A percentile compares a stretch with the other conserved stretches of the same genome.
Conservation (phyloP, 371 early-diverging fungal species). For the Polyrhizophydium stewartii region DNA sequence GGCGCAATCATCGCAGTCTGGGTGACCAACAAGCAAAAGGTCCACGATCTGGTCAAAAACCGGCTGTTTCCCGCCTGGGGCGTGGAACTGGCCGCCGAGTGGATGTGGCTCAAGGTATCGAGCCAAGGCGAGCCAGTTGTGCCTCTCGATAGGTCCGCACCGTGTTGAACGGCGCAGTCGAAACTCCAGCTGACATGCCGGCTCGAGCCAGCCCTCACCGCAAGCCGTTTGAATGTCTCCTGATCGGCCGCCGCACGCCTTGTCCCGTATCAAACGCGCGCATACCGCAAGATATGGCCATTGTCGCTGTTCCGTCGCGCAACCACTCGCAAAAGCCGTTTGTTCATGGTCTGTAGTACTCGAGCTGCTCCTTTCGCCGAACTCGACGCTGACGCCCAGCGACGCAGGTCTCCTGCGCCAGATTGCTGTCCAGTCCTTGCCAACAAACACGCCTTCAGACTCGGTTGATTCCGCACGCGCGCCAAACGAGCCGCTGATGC, state of each 20-base stretch:
- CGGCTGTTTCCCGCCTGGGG: constrained; percentile 70
- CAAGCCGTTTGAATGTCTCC: constrained; percentile 63
- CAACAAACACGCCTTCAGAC: neutral
- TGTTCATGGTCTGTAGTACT: constrained; percentile 23
- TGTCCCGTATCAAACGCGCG: neutral
- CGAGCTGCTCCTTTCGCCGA: neutral
- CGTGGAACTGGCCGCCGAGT: constrained; percentile 48
- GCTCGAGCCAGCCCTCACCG: constrained; percentile 42
- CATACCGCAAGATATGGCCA: constrained; percentile 5
- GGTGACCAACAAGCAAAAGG: constrained; percentile 71
- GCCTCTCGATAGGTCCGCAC: constrained; percentile 11
- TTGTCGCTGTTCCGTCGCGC: constrained; percentile 56
- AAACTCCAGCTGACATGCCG: no score
- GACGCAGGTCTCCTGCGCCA: constrained; percentile 6
- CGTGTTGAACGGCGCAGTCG: neutral
- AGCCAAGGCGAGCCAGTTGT: constrained; percentile 24
- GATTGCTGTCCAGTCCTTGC: constrained; percentile 11
- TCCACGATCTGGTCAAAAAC: constrained; percentile 49
- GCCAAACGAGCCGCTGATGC: neutral
- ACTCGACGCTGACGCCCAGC: neutral
- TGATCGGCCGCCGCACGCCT: constrained; percentile 41
- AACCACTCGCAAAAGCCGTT: constrained; percentile 71
- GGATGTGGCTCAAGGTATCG: constrained; percentile 67
- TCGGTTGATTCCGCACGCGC: neutral
- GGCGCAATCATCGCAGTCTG: constrained; percentile 59